phyloP scores from a whole-genome alignment of 441 rosid genomes.

The Adansonia gregorii region DNA sequence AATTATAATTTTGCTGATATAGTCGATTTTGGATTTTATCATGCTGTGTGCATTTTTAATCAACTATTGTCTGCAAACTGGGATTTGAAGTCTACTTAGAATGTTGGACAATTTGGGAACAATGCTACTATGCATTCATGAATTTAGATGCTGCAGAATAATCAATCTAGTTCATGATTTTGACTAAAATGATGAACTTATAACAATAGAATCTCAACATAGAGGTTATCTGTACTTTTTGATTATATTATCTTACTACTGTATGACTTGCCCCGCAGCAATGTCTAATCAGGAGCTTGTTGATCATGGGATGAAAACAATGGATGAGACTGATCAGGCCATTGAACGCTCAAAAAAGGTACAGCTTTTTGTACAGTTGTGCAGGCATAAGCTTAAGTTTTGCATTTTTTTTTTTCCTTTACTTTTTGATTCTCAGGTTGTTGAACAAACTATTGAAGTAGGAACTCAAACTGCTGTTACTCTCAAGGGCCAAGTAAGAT shows the following conservation, averaged over 20 bases:
- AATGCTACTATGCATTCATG: background rate
- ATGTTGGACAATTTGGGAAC: background rate
- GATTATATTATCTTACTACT: background rate
- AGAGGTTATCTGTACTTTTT: background rate
- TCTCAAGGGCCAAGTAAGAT: conserved; percentile 86
- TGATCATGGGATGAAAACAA: conserved; percentile 73
- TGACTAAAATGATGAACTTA: background rate
- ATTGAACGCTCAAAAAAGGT: conserved; percentile 94
- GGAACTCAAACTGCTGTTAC: conserved; percentile 94
- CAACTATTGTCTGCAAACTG: background rate
- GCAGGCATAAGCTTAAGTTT: conserved; percentile 20
- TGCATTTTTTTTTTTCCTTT: conserved; percentile 29
- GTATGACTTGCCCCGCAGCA: conserved; percentile 43
- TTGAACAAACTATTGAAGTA: conserved; percentile 91
- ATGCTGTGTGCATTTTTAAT: background rate
- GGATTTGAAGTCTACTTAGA: background rate
- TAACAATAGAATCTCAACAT: background rate
- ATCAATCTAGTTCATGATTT: background rate
- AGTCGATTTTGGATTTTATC: background rate
- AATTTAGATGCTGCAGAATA: background rate
- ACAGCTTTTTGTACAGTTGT: conserved; percentile 10
- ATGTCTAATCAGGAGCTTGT: conserved; percentile 95
- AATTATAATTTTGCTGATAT: background rate
- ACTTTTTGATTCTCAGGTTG: conserved; percentile 59
- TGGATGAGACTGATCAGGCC: conserved; percentile 98